phyloP scores from a whole-genome alignment of 2,329 filamentous ascomycete genomes.

The Pyrenophora seminiperda region DNA sequence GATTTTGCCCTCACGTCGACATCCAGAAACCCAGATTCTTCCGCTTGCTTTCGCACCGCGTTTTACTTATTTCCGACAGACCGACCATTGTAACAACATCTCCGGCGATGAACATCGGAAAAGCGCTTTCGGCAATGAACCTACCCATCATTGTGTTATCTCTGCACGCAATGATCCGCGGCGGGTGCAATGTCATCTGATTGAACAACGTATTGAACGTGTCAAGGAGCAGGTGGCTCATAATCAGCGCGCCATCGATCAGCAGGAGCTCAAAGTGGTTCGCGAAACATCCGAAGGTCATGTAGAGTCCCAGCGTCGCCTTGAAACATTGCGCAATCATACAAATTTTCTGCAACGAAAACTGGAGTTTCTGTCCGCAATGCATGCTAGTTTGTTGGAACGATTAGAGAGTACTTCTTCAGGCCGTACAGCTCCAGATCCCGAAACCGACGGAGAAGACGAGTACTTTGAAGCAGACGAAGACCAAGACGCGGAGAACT shows the following conservation, averaged over 20 bases:
- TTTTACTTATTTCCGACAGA: constrained; percentile 96
- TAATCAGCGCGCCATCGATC: constrained; percentile 73
- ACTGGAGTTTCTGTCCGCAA: constrained; percentile 62
- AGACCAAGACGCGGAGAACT: constrained; percentile 55
- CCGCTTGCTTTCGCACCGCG: constrained; percentile 92
- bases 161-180: constrained; percentile 75
- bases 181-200: constrained; percentile 82
- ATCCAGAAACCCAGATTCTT: constrained; percentile 91
- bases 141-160: constrained; percentile 95
- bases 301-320: constrained; percentile 60
- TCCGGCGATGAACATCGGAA: constrained; percentile 79
- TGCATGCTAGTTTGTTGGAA: constrained; percentile 63
- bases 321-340: constrained; percentile 62
- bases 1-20: constrained; percentile 87
- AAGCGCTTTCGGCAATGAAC: constrained; percentile 90
- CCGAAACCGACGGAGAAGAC: constrained; percentile 51
- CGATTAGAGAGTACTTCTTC: constrained; percentile 65
- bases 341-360: constrained; percentile 62
- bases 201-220: constrained; percentile 78
- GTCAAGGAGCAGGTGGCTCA: constrained; percentile 77
- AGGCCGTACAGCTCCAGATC: constrained; percentile 52
- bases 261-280: constrained; percentile 70
- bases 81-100: constrained; percentile 82
- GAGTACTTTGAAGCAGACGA: constrained; percentile 58
- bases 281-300: constrained; percentile 60